Evolutionary conservation across 768 basidiomycete genomes (phyloP), one percentile per base, ranked within the genome.

Genomic region (Tremella fuciformis): DNA sequence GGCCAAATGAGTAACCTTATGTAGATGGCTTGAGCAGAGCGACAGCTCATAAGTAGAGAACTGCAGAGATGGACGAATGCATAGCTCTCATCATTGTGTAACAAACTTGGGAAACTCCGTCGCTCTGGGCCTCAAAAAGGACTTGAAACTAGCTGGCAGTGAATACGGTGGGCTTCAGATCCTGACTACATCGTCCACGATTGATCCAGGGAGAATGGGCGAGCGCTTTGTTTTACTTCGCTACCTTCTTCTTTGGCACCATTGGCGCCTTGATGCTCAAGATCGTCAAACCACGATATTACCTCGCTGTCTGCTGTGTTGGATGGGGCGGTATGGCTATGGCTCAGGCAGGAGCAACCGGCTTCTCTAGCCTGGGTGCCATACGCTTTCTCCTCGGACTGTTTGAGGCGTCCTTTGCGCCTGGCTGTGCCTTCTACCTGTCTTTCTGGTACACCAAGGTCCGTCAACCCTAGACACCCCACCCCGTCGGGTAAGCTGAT

Each of bases 201-300:
- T n/a, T n/a, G n/a, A n/a, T n/a, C n/a, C n/a, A n/a, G n/a, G n/a
- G n/a, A n/a, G n/a, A n/a, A n/a, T n/a, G n/a, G n/a, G n/a, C n/a
- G n/a, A n/a, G n/a, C n/a, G n/a, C n/a, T n/a, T 37, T 63, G 15
- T 76, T 73, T 53, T 74, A 77, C 41, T 49, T 73, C 34, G 58
- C 71, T 29, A 72, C 73, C 3, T 65, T 63, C 47, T 26, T 57
- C 2, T 67, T 76, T 51, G 74, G 69, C 2, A 34, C 59, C 2
- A 42, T 64, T 41, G 70, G 65, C 6, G 60, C 60, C n/a, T 41
- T 56, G 11, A 7, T 59, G 0, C 59, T 70, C 53, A 61, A 58
- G 22, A 64, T 73, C n/a, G 40, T 41, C 40, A 41, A 41, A 18
- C 40, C 40, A 3, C 40, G 40, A 18, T 41, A 41, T 18, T 41